A percentile compares a stretch with the other conserved stretches of the same genome.
These are phyloP conservation scores for Ammopiptanthus mongolicus DNA, from an alignment of 306 rosid genomes.

Conservation along the genomic window DNA sequence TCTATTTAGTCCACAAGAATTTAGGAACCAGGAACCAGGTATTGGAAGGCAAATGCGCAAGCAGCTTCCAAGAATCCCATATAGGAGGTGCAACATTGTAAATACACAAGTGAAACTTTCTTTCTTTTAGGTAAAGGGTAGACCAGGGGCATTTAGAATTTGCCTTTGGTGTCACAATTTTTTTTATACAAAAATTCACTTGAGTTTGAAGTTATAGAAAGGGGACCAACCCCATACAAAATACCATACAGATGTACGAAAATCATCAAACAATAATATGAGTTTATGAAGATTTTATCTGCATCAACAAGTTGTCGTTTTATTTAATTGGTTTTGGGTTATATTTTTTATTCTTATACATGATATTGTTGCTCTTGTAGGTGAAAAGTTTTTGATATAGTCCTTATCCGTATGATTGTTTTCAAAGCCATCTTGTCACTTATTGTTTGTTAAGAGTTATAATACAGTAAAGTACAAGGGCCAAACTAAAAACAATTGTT, in stretches of 20 bases:
- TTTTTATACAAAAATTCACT: not conserved
- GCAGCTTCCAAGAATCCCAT: slow-evolving; percentile 18
- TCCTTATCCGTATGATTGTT: no score
- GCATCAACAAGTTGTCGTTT: not conserved
- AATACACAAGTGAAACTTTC: not conserved
- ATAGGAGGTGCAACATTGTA: not conserved
- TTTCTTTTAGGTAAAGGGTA: not conserved
- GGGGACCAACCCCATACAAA: slow-evolving; percentile 33
- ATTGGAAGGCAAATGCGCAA: slow-evolving; percentile 28
- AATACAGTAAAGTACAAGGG: no score
- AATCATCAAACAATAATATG: not conserved
- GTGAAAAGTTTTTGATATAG: no score
- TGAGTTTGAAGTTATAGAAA: not conserved
- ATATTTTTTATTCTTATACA: no score
- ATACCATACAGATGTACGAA: not conserved
- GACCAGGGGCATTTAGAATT: slow-evolving; percentile 5
- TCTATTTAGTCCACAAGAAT: not conserved
- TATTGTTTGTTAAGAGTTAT: no score
- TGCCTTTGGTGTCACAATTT: slow-evolving; percentile 4
- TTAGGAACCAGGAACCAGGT: not conserved
- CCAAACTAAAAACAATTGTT: no score
- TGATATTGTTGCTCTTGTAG: no score
- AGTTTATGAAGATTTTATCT: not conserved
- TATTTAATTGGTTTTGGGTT: not conserved
- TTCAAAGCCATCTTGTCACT: no score